These are phyloP conservation scores for Fusarium setosum DNA, from an alignment of 2,329 filamentous ascomycete genomes.

Conservation along the genomic window DNA sequence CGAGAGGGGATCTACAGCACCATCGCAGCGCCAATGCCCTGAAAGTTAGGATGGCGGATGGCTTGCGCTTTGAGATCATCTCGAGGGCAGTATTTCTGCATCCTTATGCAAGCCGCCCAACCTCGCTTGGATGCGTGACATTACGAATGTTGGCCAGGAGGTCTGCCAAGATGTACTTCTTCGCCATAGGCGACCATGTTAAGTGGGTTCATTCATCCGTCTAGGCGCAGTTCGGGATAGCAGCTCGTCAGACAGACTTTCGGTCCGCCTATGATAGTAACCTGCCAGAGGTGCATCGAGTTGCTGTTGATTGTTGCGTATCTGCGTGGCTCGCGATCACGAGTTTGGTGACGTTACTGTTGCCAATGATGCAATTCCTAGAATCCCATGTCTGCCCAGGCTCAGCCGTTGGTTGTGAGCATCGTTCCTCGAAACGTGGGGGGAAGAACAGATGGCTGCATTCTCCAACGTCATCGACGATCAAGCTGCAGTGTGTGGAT, in stretches of 20 bases:
- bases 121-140: slow-evolving; percentile 24
- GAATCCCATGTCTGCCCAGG: slow-evolving; percentile 14
- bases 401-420: neutral
- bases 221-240: slow-evolving; percentile 8
- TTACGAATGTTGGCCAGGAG: slow-evolving; percentile 6
- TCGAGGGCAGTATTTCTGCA: neutral
- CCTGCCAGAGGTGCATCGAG: neutral
- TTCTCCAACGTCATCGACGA: neutral
- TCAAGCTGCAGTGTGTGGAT: neutral
- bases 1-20: slow-evolving; percentile 8
- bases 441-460: neutral
- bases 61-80: neutral
- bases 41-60: neutral
- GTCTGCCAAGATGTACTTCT: slow-evolving; percentile 15
- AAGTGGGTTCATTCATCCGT: neutral
- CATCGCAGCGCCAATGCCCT: neutral
- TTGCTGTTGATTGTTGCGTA: slow-evolving; percentile 21
- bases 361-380: slow-evolving; percentile 20
- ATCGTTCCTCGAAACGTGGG: neutral
- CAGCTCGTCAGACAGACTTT: slow-evolving; percentile 21
- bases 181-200: neutral
- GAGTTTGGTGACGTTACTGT: slow-evolving; percentile 11
- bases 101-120: slow-evolving; percentile 3
- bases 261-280: slow-evolving; percentile 9
- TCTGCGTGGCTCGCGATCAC: neutral